phyloP scores from a whole-genome alignment of 306 rosid species.

The Inga laurina region DNA sequence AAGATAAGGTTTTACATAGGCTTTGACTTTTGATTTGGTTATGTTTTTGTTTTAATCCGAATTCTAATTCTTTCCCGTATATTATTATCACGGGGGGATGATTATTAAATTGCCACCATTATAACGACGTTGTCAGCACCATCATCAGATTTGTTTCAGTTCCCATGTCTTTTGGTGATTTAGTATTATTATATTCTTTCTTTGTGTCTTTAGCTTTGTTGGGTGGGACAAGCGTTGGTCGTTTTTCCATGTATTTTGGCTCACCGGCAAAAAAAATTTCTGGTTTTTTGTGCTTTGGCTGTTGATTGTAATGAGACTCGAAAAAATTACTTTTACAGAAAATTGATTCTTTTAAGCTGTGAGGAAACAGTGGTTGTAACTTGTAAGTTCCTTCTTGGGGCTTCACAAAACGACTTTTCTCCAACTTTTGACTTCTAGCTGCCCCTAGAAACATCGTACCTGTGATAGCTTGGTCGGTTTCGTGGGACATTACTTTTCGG shows the following conservation, averaged over 20 bases:
- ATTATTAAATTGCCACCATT: background rate
- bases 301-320: background rate
- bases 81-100: constrained; percentile 10
- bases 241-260: background rate
- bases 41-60: background rate
- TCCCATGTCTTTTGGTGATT: constrained; percentile 11
- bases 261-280: background rate
- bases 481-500: constrained; percentile 33
- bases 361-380: constrained; percentile 8
- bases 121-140: constrained; percentile 5
- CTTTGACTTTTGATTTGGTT: constrained; percentile 35
- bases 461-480: constrained; percentile 45
- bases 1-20: constrained; percentile 37
- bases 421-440: constrained; percentile 40
- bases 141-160: constrained; percentile 29
- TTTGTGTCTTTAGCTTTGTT: constrained; percentile 21
- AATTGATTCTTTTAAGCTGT: background rate
- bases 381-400: constrained; percentile 31
- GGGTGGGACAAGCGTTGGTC: background rate
- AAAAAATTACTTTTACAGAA: background rate
- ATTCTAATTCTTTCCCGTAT: background rate
- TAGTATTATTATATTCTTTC: background rate
- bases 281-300: background rate
- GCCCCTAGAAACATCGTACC: constrained; percentile 44
- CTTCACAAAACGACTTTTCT: background rate